Evolutionary conservation across 1,284 basidiomycete species (phyloP).

Genomic region (Wolfiporia cocos): DNA sequence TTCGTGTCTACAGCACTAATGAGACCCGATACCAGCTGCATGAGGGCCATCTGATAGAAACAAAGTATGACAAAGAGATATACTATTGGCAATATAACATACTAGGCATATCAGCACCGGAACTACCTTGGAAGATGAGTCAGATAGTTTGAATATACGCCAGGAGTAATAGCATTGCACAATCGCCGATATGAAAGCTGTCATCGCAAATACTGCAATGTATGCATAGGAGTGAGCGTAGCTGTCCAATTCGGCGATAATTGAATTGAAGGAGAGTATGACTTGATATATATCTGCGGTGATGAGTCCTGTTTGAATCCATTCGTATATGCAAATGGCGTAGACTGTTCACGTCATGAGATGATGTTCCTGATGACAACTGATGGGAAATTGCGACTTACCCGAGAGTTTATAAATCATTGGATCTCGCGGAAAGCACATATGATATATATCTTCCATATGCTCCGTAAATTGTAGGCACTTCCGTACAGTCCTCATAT

Average conservation of each 20-base stretch:
- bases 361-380: background rate
- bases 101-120: background rate
- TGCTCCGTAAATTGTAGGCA: background rate
- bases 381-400: background rate
- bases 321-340: background rate
- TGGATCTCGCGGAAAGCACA: conserved; percentile 1
- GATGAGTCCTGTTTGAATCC: background rate
- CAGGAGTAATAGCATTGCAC: background rate
- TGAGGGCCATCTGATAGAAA: background rate
- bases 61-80: background rate
- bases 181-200: background rate
- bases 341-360: background rate
- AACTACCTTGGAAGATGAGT: background rate
- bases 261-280: background rate
- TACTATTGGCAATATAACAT: background rate
- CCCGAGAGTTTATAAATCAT: background rate
- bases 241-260: background rate
- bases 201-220: background rate
- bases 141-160: background rate
- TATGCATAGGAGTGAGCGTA: background rate
- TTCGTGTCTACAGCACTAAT: conserved; percentile 1
- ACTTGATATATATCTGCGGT: background rate
- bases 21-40: background rate
- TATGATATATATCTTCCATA: background rate
- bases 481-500: background rate